A percentile compares a stretch with the other conserved stretches of the same genome.
Conservation (phyloP, 1,139 yeast species). For the Yamadazyma buinensis region DNA sequence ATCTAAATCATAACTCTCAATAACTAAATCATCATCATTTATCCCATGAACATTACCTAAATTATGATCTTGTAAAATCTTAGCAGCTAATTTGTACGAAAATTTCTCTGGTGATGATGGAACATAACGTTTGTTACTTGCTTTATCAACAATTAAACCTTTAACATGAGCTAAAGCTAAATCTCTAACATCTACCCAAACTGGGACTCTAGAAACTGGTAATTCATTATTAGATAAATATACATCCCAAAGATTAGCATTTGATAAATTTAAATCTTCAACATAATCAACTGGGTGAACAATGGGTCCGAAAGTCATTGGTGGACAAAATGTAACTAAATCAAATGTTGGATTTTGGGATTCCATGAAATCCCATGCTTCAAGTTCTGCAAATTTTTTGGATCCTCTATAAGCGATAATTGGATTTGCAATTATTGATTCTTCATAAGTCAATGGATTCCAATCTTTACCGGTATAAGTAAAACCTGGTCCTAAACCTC, state of each 20-base stretch:
- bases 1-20: conserved; percentile 19
- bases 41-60: conserved; percentile 13
- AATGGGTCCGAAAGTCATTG: conserved; percentile 48
- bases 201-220: conserved; percentile 23
- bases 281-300: conserved; percentile 25
- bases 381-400: conserved; percentile 36
- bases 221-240: conserved; percentile 11
- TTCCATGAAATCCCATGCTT: conserved; percentile 31
- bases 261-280: conserved; percentile 23
- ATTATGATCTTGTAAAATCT: conserved; percentile 14
- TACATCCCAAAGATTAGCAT: conserved; percentile 15
- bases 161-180: conserved; percentile 34
- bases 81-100: conserved; percentile 24
- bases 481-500: conserved; percentile 18
- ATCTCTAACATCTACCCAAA: conserved; percentile 37
- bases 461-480: conserved; percentile 27
- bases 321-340: conserved; percentile 46
- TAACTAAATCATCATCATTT: conserved; percentile 6
- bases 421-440: conserved; percentile 31
- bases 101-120: conserved; percentile 22
- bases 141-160: conserved; percentile 26
- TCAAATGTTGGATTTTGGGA: conserved; percentile 34
- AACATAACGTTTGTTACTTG: conserved; percentile 23
- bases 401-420: conserved; percentile 38
- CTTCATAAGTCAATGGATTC: conserved; percentile 33